These are phyloP conservation scores for Botryosphaeria dothidea DNA, from an alignment of 2,329 filamentous ascomycete genomes.

Conservation along the genomic window DNA sequence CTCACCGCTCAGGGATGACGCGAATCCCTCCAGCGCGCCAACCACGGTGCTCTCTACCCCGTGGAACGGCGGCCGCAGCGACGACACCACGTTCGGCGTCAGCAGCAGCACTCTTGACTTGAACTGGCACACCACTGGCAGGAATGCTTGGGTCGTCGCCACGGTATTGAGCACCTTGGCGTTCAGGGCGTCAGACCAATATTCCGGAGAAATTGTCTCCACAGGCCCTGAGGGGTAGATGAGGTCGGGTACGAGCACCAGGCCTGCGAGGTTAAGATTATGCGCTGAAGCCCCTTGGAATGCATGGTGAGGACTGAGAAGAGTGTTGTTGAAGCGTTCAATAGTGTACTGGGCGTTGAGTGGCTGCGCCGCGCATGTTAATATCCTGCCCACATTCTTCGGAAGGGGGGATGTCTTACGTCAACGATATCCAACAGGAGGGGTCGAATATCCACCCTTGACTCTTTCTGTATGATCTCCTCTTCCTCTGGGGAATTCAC, in stretches of 20 bases:
- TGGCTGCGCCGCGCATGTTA: slow-evolving; percentile 52
- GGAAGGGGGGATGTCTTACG: slow-evolving; percentile 48
- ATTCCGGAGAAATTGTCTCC: slow-evolving; percentile 78
- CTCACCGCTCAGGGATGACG: slow-evolving; percentile 77
- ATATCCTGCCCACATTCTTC: slow-evolving; percentile 19
- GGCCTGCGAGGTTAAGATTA: slow-evolving; percentile 72
- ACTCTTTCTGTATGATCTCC: slow-evolving; percentile 70
- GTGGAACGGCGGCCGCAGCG: slow-evolving; percentile 76
- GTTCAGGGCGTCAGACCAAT: slow-evolving; percentile 88
- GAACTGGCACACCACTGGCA: slow-evolving; percentile 57
- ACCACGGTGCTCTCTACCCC: slow-evolving; percentile 84
- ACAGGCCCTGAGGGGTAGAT: slow-evolving; percentile 80
- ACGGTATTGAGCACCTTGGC: slow-evolving; percentile 89
- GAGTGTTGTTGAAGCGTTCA: slow-evolving; percentile 69
- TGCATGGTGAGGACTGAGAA: slow-evolving; percentile 73
- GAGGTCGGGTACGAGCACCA: slow-evolving; percentile 80
- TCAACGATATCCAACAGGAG: slow-evolving; percentile 82
- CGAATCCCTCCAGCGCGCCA: slow-evolving; percentile 83
- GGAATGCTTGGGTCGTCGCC: slow-evolving; percentile 82
- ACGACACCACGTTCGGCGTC: slow-evolving; percentile 78
- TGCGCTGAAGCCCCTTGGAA: slow-evolving; percentile 75
- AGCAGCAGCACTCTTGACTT: slow-evolving; percentile 71
- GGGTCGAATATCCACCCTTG: slow-evolving; percentile 78
- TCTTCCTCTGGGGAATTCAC: slow-evolving; percentile 87
- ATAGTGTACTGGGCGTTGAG: slow-evolving; percentile 68